phyloP scores from a whole-genome alignment of 1,284 basidiomycete genomes.

The Mycena sp. region DNA sequence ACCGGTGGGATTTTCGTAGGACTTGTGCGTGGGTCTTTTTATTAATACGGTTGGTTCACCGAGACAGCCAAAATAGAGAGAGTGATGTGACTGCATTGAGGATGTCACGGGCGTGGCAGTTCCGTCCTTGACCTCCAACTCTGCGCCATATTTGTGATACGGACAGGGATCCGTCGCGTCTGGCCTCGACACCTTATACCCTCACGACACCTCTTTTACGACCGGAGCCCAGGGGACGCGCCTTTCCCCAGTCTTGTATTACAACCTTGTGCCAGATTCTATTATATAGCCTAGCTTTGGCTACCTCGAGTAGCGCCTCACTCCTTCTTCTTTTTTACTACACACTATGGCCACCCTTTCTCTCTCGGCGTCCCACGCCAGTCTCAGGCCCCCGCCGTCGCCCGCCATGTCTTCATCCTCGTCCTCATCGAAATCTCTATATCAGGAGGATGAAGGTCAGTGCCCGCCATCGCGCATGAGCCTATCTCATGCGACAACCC shows the following conservation, averaged over 20 bases:
- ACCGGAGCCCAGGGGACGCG: constrained; percentile 36
- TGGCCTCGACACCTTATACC: constrained; percentile 37
- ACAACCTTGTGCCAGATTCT: constrained; percentile 27
- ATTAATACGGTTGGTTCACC: background rate
- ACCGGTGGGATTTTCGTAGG: too few relatives aligned
- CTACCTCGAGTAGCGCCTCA: constrained; percentile 24
- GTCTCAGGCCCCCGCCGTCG: constrained; percentile 54
- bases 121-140: constrained; percentile 10
- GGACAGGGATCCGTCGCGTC: constrained; percentile 36
- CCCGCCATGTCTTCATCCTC: constrained; percentile 48
- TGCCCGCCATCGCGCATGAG: constrained; percentile 34
- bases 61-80: background rate
- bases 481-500: constrained; percentile 35
- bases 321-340: constrained; percentile 33
- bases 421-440: constrained; percentile 67
- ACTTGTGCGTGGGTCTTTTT: too few relatives aligned
- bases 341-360: constrained; percentile 35
- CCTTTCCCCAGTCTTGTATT: constrained; percentile 37
- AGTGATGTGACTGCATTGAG: constrained; percentile 16
- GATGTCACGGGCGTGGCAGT: background rate
- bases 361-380: constrained; percentile 45
- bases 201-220: constrained; percentile 36
- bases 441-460: constrained; percentile 70
- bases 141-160: constrained; percentile 25
- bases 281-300: constrained; percentile 29